These are phyloP conservation scores for Seiridium unicorne DNA, from an alignment of 2,329 filamentous ascomycete species.

Conservation along the genomic window DNA sequence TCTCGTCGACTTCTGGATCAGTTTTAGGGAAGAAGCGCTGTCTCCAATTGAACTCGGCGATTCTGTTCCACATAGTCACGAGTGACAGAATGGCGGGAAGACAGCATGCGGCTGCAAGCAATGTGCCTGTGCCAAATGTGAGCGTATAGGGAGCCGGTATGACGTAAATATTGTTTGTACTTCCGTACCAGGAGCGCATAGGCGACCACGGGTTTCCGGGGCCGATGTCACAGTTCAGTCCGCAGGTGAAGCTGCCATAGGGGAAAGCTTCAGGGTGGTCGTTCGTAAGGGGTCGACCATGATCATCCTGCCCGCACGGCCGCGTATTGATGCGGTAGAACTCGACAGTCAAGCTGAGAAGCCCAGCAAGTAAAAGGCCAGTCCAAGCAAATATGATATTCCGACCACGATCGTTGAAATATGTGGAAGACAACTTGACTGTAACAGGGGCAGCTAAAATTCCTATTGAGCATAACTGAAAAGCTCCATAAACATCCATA, in stretches of 20 bases:
- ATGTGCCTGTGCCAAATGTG: constrained; percentile 57
- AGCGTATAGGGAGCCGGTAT: constrained; percentile 56
- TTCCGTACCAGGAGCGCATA: constrained; percentile 28
- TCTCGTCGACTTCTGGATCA: constrained; percentile 31
- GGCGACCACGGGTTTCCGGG: constrained; percentile 26
- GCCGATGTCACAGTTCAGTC: constrained; percentile 42
- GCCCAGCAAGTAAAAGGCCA: constrained; percentile 55
- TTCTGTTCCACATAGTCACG: constrained; percentile 62
- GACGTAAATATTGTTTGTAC: constrained; percentile 61
- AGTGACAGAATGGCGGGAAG: constrained; percentile 63
- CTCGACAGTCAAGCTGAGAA: constrained; percentile 61
- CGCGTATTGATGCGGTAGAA: constrained; percentile 55
- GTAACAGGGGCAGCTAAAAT: constrained; percentile 64
- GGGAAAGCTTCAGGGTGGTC: constrained; percentile 33
- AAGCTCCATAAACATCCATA: constrained; percentile 63
- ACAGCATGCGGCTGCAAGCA: constrained; percentile 63
- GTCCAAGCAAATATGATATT: constrained; percentile 69
- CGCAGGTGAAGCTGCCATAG: constrained; percentile 40
- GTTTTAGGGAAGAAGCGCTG: constrained; percentile 33
- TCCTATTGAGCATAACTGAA: constrained; percentile 66
- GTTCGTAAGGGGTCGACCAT: constrained; percentile 23
- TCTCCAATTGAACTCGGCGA: constrained; percentile 61
- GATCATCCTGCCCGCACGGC: constrained; percentile 39
- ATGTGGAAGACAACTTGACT: constrained; percentile 59
- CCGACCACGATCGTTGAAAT: constrained; percentile 61